phyloP scores from a whole-genome alignment of 306 rosid genomes.

The Inga laurina region DNA sequence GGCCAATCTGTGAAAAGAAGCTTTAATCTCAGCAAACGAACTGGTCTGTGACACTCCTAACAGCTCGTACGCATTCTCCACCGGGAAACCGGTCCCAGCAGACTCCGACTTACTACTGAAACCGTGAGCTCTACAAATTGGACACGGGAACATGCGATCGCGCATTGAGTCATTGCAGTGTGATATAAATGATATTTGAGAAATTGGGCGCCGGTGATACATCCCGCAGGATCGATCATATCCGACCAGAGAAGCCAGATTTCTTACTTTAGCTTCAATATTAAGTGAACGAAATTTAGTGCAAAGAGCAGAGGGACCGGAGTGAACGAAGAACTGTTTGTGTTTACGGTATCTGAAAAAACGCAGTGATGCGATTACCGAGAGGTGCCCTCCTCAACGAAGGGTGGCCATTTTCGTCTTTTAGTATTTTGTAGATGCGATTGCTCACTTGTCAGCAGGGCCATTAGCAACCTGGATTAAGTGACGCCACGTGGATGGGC shows the following conservation, averaged over 20 bases:
- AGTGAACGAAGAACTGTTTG: not conserved
- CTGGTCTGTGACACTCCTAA: constrained; percentile 74
- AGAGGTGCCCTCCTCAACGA: not conserved
- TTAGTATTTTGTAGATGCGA: not conserved
- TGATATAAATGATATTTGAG: constrained; percentile 7
- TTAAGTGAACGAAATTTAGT: not conserved
- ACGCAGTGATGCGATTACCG: not conserved
- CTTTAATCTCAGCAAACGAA: constrained; percentile 81
- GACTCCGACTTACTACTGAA: constrained; percentile 58
- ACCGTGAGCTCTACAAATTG: constrained; percentile 37
- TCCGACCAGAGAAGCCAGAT: constrained; percentile 35
- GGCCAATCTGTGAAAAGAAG: constrained; percentile 88
- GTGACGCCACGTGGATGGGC: not conserved
- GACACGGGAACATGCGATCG: constrained; percentile 26
- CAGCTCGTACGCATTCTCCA: constrained; percentile 77
- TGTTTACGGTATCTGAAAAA: not conserved
- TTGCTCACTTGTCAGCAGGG: not conserved
- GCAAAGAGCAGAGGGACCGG: not conserved
- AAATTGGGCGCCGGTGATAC: constrained; percentile 33
- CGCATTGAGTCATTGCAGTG: constrained; percentile 25
- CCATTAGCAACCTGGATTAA: not conserved
- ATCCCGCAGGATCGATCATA: constrained; percentile 14
- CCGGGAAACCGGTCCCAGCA: constrained; percentile 46
- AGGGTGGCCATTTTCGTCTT: not conserved
- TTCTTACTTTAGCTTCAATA: not conserved